A percentile compares a stretch with the other conserved stretches of the same genome.
phyloP scores from a whole-genome alignment of 805 yeast genomes.

The Ogataea populi-albae region DNA sequence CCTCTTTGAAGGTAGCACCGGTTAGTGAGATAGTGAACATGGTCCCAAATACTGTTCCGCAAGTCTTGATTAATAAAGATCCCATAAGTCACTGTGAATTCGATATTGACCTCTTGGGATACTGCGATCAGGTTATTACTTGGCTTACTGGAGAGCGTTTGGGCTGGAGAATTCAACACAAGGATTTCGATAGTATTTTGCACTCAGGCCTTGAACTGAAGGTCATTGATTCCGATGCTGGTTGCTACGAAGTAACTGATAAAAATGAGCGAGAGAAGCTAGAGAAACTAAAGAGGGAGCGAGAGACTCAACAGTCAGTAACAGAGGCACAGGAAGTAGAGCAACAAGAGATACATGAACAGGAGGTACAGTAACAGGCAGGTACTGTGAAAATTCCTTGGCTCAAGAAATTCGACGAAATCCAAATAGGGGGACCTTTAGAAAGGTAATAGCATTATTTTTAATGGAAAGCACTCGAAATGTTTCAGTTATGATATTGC shows the following conservation, averaged over 20 bases:
- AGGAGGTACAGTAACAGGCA: too few species aligned
- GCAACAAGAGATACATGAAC: too few species aligned
- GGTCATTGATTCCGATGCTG: constrained; percentile 29
- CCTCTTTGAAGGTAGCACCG: constrained; percentile 89
- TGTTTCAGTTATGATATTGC: too few species aligned
- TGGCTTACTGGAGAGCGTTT: constrained; percentile 51
- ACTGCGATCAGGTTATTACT: constrained; percentile 79
- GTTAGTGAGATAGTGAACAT: constrained; percentile 83
- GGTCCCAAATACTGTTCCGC: constrained; percentile 73
- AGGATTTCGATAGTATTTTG: constrained; percentile 40
- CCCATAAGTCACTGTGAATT: constrained; percentile 73
- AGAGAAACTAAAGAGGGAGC: constrained; percentile 7
- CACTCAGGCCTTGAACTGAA: constrained; percentile 31
- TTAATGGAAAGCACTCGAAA: too few species aligned
- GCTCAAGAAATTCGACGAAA: too few species aligned
- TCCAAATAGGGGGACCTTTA: too few species aligned
- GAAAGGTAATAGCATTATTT: too few species aligned
- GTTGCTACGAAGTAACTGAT: constrained; percentile 36
- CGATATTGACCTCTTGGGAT: constrained; percentile 73
- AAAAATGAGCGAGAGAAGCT: constrained; percentile 23
- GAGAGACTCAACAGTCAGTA: neutral
- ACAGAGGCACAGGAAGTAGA: too few species aligned
- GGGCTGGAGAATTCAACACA: constrained; percentile 60
- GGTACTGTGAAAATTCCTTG: too few species aligned
- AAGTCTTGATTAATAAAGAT: constrained; percentile 74